Evolutionary conservation across 2,329 filamentous ascomycete genomes (phyloP).

Genomic region (Epichloe sp.): DNA sequence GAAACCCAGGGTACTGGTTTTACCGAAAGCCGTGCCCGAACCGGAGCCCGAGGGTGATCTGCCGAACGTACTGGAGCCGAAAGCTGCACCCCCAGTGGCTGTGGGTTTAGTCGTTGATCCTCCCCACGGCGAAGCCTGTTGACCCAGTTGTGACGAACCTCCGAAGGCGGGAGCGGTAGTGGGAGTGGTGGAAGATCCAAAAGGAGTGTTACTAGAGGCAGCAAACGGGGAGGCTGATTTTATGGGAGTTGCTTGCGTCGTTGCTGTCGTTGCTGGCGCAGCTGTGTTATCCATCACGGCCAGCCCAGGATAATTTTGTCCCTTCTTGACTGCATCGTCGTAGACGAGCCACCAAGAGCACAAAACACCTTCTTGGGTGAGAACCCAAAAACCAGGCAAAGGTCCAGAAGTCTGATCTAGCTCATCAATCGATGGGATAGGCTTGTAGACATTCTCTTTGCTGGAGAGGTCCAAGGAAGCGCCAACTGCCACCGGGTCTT

Average conservation of each 20-base stretch:
- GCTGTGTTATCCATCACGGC: constrained; percentile 29
- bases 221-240: constrained; percentile 20
- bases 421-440: constrained; percentile 63
- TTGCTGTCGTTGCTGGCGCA: constrained; percentile 15
- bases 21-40: constrained; percentile 35
- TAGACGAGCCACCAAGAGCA: constrained; percentile 88
- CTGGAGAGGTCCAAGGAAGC: constrained; percentile 72
- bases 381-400: constrained; percentile 67
- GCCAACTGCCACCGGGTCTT: constrained; percentile 67
- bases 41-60: constrained; percentile 21
- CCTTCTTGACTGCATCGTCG: constrained; percentile 66
- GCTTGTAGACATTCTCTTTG: constrained; percentile 63
- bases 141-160: constrained; percentile 33
- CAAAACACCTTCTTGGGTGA: constrained; percentile 82
- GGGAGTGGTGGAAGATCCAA: constrained; percentile 25
- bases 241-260: constrained; percentile 17
- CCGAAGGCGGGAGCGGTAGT: constrained; percentile 32
- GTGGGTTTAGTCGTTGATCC: constrained; percentile 18
- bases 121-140: constrained; percentile 42
- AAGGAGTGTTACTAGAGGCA: constrained; percentile 21
- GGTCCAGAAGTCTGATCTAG: constrained; percentile 68
- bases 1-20: constrained; percentile 36
- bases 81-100: constrained; percentile 24
- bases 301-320: constrained; percentile 61
- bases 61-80: constrained; percentile 34